Evolutionary conservation across 176 grass and related monocot species (phyloP), one percentile per base, ranked within the genome.

Genomic region (Oryza coarctata): DNA sequence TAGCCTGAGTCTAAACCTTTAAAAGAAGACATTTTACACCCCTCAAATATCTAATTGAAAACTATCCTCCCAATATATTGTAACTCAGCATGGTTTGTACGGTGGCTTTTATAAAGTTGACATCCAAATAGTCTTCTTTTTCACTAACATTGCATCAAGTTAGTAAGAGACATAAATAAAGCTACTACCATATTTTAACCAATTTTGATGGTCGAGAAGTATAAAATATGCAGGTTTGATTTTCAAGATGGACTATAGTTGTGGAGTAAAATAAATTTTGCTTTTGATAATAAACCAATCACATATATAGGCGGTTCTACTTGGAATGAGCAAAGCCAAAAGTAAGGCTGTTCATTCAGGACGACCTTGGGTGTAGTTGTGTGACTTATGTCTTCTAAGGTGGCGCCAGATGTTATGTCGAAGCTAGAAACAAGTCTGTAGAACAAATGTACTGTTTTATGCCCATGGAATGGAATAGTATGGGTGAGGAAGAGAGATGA

Each of bases 401-500:
- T 55, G 49, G 49, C 18, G 49, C 18, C 18, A 22, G 5, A 47
- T 47, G 12, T 1, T 15, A 15, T 17, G 14, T 47, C 14, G 44
- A 22, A 55, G 61, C n/a, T n/a, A n/a, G n/a, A n/a, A 38, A 63
- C 38, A 5, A 74, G 10, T 55, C 15, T 57, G 45, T 29, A 57
- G 22, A 20, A n/a, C 29, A 34, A 23, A 7, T 5, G 12, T 39
- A 55, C 6, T 27, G 32, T 14, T 22, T 0, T 8, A 49, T 40
- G n/a, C 44, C 3, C 50, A 61, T 85, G 68, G 68, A 20, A 40
- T 25, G 10, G 71, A 78, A 75, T 57, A 34, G 65, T 28, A 63
- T 62, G 67, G 13, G 65, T 6, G 27, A 30, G 76, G 65, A 26
- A 33, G 57, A 15, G 87, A n/a, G n/a, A n/a, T 0, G 35, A 84